Evolutionary conservation across 352 stramenopile species (phyloP).

Genomic region (Pythium phragmiticola): DNA sequence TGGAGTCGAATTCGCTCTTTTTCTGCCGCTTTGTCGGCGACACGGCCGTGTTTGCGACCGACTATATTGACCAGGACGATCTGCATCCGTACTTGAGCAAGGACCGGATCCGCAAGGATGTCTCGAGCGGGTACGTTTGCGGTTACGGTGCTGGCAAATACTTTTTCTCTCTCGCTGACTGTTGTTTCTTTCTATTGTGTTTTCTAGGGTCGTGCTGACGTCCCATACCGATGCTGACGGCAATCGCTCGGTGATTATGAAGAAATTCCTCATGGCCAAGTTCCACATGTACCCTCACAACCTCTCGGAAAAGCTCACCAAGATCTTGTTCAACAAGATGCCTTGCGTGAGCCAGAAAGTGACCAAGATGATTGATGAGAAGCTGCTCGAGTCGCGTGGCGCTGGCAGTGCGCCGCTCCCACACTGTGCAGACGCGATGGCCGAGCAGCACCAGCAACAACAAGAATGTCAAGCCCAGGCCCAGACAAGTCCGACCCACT

Average conservation of each 20-base stretch:
- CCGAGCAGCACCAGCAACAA: constrained; percentile 1
- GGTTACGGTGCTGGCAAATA: neutral
- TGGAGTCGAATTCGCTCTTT: constrained; percentile 75
- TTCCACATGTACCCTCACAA: constrained; percentile 82
- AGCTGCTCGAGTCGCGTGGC: constrained; percentile 31
- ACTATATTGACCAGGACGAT: constrained; percentile 81
- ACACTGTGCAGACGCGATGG: neutral
- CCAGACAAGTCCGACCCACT: constrained; percentile 15
- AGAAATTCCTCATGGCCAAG: constrained; percentile 76
- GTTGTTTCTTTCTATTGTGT: neutral
- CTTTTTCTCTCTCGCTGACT: neutral
- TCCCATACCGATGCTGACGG: constrained; percentile 56
- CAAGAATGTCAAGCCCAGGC: neutral
- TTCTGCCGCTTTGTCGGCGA: constrained; percentile 65
- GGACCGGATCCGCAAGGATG: constrained; percentile 76
- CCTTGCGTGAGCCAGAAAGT: constrained; percentile 61
- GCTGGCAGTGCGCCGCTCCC: neutral
- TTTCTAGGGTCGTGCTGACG: constrained; percentile 54
- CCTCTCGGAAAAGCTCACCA: constrained; percentile 54
- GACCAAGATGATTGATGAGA: constrained; percentile 57
- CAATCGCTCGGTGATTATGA: constrained; percentile 76
- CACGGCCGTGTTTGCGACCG: constrained; percentile 57
- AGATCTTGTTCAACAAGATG: constrained; percentile 62
- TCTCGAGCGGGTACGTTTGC: constrained; percentile 51
- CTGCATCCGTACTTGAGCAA: constrained; percentile 69